These are phyloP conservation scores for Wakefieldia striispora DNA, from an alignment of 768 basidiomycete genomes.

Conservation along the genomic window DNA sequence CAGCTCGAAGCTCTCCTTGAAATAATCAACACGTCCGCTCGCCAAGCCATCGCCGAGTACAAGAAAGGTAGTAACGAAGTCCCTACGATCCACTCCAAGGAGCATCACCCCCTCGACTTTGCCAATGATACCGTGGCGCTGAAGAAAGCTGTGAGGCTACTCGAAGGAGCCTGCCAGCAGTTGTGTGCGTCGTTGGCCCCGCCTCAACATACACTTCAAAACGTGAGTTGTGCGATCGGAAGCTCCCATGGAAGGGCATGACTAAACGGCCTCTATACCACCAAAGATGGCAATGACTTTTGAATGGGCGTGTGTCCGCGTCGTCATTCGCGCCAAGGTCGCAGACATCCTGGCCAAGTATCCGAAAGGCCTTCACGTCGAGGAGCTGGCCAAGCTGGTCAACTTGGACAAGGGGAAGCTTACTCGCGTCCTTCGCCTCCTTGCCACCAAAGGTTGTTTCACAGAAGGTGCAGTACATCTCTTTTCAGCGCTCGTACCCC, in stretches of 20 bases:
- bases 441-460: slow-evolving; percentile 32
- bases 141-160: slow-evolving; percentile 27
- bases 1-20: slow-evolving; percentile 32
- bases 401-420: slow-evolving; percentile 29
- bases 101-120: slow-evolving; percentile 24
- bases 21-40: slow-evolving; percentile 30
- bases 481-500: neutral
- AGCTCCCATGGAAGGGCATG: neutral
- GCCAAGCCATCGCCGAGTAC: slow-evolving; percentile 25
- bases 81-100: slow-evolving; percentile 24
- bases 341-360: slow-evolving; percentile 24
- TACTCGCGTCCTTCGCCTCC: slow-evolving; percentile 28
- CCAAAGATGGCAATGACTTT: slow-evolving; percentile 18
- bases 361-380: slow-evolving; percentile 29
- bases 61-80: slow-evolving; percentile 20
- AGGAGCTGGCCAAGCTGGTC: slow-evolving; percentile 24
- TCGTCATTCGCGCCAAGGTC: slow-evolving; percentile 25
- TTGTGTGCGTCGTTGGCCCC: slow-evolving; percentile 26
- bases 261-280: neutral
- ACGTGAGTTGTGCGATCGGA: slow-evolving; percentile 10
- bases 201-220: slow-evolving; percentile 27
- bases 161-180: slow-evolving; percentile 28
- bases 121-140: slow-evolving; percentile 16
- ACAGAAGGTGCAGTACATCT: slow-evolving; percentile 21
- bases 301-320: slow-evolving; percentile 26